Conservation (phyloP, 352 stramenopile species). For the Saprolegnia parasitica region DNA sequence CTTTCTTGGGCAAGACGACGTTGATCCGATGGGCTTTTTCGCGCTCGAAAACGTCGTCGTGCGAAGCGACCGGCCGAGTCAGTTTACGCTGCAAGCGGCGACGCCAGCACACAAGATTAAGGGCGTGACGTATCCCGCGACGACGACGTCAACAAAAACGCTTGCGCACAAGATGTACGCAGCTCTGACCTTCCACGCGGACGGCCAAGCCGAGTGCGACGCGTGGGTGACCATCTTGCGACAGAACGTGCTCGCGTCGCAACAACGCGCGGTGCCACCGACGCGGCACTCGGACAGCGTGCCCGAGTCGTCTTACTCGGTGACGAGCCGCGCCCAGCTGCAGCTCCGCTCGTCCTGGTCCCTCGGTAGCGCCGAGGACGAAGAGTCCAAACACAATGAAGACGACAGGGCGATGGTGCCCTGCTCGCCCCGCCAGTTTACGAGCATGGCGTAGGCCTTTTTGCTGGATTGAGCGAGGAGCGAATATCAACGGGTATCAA, state of each 20-base stretch:
- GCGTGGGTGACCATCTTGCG: slow-evolving; percentile 9
- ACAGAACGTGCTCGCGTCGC: slow-evolving; percentile 8
- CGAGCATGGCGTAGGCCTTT: not conserved
- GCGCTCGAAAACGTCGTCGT: slow-evolving; percentile 25
- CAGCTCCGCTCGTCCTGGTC: not conserved
- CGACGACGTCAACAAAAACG: not conserved
- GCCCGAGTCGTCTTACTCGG: not conserved
- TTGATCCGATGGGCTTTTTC: slow-evolving; percentile 26
- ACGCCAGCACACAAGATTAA: not conserved
- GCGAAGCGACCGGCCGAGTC: not conserved
- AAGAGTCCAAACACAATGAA: not conserved
- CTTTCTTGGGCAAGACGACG: slow-evolving; percentile 11
- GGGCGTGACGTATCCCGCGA: slow-evolving; percentile 7
- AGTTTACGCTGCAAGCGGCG: slow-evolving; percentile 17
- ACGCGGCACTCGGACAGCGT: not conserved
- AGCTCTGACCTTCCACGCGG: not conserved
- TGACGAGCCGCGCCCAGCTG: not conserved
- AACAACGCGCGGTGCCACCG: not conserved
- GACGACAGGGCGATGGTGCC: not conserved
- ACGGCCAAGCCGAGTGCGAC: not conserved
- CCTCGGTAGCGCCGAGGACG: not conserved
- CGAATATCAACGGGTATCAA: no score
- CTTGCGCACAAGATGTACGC: not conserved
- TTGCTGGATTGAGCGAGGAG: no score
- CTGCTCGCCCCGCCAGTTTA: slow-evolving; percentile 1